Conservation (phyloP, 2,329 filamentous ascomycete genomes). For the Microsporum ferrugineum region DNA sequence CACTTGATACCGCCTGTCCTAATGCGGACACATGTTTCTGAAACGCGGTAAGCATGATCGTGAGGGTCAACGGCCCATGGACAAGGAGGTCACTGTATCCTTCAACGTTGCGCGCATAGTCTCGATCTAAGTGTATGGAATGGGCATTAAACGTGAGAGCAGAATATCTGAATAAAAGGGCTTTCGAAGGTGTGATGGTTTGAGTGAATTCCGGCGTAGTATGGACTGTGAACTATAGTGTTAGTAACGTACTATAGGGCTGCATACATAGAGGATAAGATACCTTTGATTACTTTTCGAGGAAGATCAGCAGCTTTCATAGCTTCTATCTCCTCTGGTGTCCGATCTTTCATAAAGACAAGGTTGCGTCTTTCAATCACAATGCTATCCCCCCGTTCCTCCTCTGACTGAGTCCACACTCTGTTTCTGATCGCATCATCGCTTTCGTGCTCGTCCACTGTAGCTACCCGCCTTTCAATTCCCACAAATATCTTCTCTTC, state of each 20-base stretch:
- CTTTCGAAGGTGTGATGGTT: constrained; percentile 52
- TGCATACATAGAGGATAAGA: constrained; percentile 9
- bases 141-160: constrained; percentile 90
- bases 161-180: constrained; percentile 78
- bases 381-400: constrained; percentile 32
- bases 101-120: constrained; percentile 59
- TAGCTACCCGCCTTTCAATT: constrained; percentile 44
- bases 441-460: constrained; percentile 28
- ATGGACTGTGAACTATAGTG: constrained; percentile 30
- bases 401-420: constrained; percentile 35
- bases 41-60: constrained; percentile 62
- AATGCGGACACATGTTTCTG: constrained; percentile 39
- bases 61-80: constrained; percentile 73
- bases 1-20: constrained; percentile 36
- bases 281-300: constrained; percentile 28
- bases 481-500: constrained; percentile 50
- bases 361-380: constrained; percentile 50
- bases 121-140: constrained; percentile 69
- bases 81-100: constrained; percentile 66
- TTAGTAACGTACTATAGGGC: neutral
- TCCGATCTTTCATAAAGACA: constrained; percentile 50
- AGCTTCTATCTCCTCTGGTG: constrained; percentile 24
- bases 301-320: constrained; percentile 19
- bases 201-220: constrained; percentile 45
- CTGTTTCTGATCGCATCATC: constrained; percentile 28